Base-by-base conservation (phyloP, 2,329 filamentous ascomycete species). In the Cytospora mali region DNA sequence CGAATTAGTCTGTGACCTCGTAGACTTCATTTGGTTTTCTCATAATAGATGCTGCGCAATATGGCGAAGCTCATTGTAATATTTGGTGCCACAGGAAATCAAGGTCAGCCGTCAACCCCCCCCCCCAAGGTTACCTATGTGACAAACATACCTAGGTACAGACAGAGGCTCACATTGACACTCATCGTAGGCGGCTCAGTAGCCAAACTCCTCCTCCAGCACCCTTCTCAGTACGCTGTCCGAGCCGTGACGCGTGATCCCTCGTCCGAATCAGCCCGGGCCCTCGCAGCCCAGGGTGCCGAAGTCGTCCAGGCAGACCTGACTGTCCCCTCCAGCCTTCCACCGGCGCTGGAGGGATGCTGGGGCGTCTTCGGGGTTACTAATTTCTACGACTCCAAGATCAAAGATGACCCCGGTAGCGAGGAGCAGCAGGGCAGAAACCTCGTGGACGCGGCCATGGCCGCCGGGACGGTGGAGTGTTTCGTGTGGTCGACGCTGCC, bases 361-460 rank as follows among this genome's bases (percentile, higher is more conserved):
- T 63, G 61, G 61, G 61, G 61, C 42, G 61, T 63, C 42, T 63
- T 63, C 29, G 61, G 55, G 3, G 61, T 63, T 10, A 63, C 61
- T 16, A 63, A 63, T 27, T 63, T 63, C 27, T 63, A 63, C 29
- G 61, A 63, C 50, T 58, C 55, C 9, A 55, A 25, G 13, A 55
- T 63, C 42, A 55, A 59, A 48, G 61, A 63, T 28, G 61, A 63
- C 25, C 61, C 61, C 2, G 48, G 53, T 18, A 63, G 61, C 39
- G 61, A 63, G 42, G 61, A 63, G 39, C 56, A 63, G 51, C 61
- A 63, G 51, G 61, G 61, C 9, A 59, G 51, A 51, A 63, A 63
- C 46, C 55, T 63, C 10, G 61, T 63, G 25, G 61, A 63, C 50
- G 61, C 61, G 5, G 55, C 61, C 21, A 39, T 42, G 28, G 61